These are phyloP conservation scores for Peribolospora baueri DNA, from an alignment of 768 basidiomycete species.

Conservation along the genomic window DNA sequence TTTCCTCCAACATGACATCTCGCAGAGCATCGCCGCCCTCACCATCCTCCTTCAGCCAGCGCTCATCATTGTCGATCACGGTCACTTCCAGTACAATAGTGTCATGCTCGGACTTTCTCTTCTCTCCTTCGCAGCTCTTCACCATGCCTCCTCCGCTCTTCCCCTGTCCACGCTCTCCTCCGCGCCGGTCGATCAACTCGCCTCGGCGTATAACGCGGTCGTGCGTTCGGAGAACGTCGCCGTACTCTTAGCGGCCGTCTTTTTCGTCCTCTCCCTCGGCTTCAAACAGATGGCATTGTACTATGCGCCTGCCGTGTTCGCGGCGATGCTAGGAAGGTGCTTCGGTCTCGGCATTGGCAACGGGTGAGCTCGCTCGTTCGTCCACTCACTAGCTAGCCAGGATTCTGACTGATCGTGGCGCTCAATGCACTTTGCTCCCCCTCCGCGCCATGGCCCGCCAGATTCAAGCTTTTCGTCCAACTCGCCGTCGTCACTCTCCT, in stretches of 20 bases:
- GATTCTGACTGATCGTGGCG: background rate
- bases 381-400: background rate
- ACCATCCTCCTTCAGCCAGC: constrained; percentile 61
- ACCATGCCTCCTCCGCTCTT: too few species aligned
- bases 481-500: constrained; percentile 37
- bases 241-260: constrained; percentile 51
- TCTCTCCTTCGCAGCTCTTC: background rate
- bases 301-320: constrained; percentile 71
- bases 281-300: constrained; percentile 96
- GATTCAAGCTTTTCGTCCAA: constrained; percentile 34
- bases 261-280: constrained; percentile 58
- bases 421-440: too few species aligned
- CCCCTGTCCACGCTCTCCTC: background rate
- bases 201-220: constrained; percentile 38
- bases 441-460: constrained; percentile 11
- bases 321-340: constrained; percentile 74
- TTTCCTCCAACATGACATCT: background rate
- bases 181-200: constrained; percentile 14
- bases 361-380: constrained; percentile 33
- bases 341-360: constrained; percentile 42
- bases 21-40: constrained; percentile 38
- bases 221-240: constrained; percentile 41
- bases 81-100: constrained; percentile 89
- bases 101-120: constrained; percentile 54
- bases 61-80: constrained; percentile 61